Conservation (phyloP, 768 basidiomycete species). For the Tylopilus sp. region DNA sequence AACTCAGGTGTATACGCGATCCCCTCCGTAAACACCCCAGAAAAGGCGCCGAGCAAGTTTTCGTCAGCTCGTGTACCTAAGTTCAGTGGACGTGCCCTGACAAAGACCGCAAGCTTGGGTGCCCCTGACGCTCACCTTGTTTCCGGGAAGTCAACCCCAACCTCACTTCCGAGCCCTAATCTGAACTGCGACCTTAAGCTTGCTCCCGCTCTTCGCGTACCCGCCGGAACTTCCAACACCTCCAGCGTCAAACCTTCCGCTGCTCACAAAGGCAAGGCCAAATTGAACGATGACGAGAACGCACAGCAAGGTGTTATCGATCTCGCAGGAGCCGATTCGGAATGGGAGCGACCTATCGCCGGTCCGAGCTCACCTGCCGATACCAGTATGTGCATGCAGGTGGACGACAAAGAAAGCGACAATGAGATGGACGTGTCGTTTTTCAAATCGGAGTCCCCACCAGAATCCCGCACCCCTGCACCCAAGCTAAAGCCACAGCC, state of each 20-base stretch:
- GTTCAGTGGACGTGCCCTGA: slow-evolving; percentile 2
- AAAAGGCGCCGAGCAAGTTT: background rate
- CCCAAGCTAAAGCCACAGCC: slow-evolving; percentile 3
- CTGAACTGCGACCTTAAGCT: slow-evolving; percentile 10
- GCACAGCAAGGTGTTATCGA: slow-evolving; percentile 18
- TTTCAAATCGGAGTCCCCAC: slow-evolving; percentile 1
- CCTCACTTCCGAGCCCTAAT: slow-evolving; percentile 9
- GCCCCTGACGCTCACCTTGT: background rate
- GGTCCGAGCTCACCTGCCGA: slow-evolving; percentile 1
- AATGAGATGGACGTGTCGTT: slow-evolving; percentile 20
- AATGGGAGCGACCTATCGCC: slow-evolving; percentile 7
- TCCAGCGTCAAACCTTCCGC: background rate
- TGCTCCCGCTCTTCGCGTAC: background rate
- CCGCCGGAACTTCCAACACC: background rate
- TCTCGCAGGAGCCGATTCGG: slow-evolving; percentile 21
- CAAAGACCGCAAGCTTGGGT: slow-evolving; percentile 7
- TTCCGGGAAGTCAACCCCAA: slow-evolving; percentile 14
- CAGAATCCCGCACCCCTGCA: background rate
- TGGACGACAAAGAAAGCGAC: slow-evolving; percentile 16
- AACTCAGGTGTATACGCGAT: slow-evolving; percentile 16
- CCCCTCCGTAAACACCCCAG: background rate
- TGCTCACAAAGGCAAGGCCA: background rate
- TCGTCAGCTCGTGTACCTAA: background rate
- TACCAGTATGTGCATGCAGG: slow-evolving; percentile 11
- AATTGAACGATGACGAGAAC: slow-evolving; percentile 5